Evolutionary conservation across 2,329 filamentous ascomycete species (phyloP), one percentile per base, ranked within the genome.

Genomic region (Penicillium vulpinum): DNA sequence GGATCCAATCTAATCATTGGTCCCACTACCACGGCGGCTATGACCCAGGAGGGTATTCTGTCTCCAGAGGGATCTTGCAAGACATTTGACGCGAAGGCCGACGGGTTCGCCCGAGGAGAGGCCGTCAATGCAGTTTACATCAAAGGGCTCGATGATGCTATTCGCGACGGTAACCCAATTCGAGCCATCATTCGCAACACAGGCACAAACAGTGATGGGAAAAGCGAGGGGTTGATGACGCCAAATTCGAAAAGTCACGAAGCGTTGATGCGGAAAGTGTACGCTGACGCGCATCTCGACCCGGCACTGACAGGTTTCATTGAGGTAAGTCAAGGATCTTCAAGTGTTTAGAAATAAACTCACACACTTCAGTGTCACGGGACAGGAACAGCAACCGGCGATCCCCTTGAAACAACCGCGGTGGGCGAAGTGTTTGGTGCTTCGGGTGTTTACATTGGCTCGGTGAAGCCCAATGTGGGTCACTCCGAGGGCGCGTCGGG

Each of bases 91-190:
- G 70, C 73, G 11, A 57, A 66, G 11, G 81, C 79, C 0, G 78
- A 82, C 62, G 81, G 81, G 1, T 83, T 82, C 60, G 81, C 79
- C 52, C 77, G 81, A 8, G 78, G 71, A 0, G 81, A 83, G 55
- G 65, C 67, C 0, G 62, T 74, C 21, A 64, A 10, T 62, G 68
- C 15, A 67, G 66, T 74, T 2, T 63, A 56, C 21, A 43, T 73
- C 22, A 74, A 73, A 48, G 31, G 13, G 3, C 50, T 75, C 2
- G n/a, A n/a, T 9, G 57, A 66, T 41, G 71, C 72, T 1, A 33
- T 73, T 8, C 29, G 55, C 5, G 70, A 71, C 49, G 62, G 64
- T 1, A 59, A 73, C 49, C 60, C 65, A 3, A 63, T 75, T 11
- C 57, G 69, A 10, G 66, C 62, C 2, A 59, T 74, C 4, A 68